phyloP scores from a whole-genome alignment of 1,284 basidiomycete species.

The Irpex lacteus region DNA sequence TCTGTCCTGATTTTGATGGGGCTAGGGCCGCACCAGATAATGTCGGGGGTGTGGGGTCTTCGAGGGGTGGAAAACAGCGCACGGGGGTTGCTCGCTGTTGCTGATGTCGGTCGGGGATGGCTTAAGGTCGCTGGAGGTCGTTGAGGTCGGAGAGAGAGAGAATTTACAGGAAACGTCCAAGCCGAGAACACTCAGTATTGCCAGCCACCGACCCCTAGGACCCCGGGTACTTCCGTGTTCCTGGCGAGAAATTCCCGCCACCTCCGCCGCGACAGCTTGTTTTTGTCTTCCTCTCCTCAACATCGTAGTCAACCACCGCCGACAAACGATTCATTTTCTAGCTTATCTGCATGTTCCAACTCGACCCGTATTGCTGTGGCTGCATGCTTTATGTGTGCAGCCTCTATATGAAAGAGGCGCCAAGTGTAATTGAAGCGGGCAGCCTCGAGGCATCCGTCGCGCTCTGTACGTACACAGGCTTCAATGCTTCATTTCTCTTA shows the following conservation, averaged over 20 bases:
- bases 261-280: background rate
- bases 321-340: background rate
- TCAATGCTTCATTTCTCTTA: background rate
- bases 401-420: no score
- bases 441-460: background rate
- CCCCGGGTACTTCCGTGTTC: constrained; percentile 11
- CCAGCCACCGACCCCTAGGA: constrained; percentile 17
- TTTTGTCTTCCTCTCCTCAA: constrained; percentile 8
- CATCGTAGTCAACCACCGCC: background rate
- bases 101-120: background rate
- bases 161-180: constrained; percentile 3
- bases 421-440: no score
- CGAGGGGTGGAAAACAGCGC: background rate
- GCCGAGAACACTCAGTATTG: constrained; percentile 5
- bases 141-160: constrained; percentile 4
- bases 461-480: background rate
- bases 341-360: background rate
- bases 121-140: background rate
- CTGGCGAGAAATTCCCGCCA: background rate
- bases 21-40: constrained; percentile 11
- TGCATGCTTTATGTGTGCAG: background rate
- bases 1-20: background rate
- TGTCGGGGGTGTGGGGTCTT: constrained; percentile 10
- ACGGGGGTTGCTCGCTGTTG: background rate
- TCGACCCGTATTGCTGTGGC: background rate